Evolutionary conservation across 2,329 filamentous ascomycete genomes (phyloP), one percentile per base, ranked within the genome.

Genomic region (Nigrospora sphaerica): DNA sequence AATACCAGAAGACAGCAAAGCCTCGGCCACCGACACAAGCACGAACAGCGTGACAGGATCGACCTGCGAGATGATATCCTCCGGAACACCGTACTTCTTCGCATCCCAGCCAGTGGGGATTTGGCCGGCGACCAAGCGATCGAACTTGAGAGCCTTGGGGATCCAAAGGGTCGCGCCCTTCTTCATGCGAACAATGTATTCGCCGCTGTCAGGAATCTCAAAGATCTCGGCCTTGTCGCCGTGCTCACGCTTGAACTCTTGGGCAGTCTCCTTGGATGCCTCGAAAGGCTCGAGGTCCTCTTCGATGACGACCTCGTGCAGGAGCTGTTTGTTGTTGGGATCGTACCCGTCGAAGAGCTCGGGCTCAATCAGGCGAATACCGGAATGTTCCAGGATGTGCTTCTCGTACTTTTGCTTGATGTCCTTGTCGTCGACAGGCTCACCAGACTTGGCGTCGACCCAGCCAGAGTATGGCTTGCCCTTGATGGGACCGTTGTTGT

Each of bases 401-500:
- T 95, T 95, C 75, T 98, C 95, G 65, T 97, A 98, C 73, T 96
- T 97, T 59, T 80, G 69, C 78, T 98, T 98, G 67, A 98, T 79
- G 60, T 98, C 93, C 74, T 96, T 96, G 72, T 98, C 93, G 49
- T 97, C 92, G 28, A 98, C 90, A 9, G 93, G 93, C 49, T 97
- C 92, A 38, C 88, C 88, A 45, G 88, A 85, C 80, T 97, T 97
- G 64, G 83, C 78, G 62, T 98, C 93, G 49, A 98, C 88, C 90
- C 88, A 98, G 57, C 93, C 93, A 55, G 92, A 89, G 72, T 98
- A 97, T 54, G 86, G 86, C 73, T 95, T 86, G 65, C 93, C 93
- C 75, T 98, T 98, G 65, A 98, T 81, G 32, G 85, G 84, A 16
- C 93, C 93, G 58, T 97, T 97, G 75, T 95, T 88, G 68, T 98